Base-by-base conservation (phyloP, 148 eudicot species). In the Chenopodium berlandieri region DNA sequence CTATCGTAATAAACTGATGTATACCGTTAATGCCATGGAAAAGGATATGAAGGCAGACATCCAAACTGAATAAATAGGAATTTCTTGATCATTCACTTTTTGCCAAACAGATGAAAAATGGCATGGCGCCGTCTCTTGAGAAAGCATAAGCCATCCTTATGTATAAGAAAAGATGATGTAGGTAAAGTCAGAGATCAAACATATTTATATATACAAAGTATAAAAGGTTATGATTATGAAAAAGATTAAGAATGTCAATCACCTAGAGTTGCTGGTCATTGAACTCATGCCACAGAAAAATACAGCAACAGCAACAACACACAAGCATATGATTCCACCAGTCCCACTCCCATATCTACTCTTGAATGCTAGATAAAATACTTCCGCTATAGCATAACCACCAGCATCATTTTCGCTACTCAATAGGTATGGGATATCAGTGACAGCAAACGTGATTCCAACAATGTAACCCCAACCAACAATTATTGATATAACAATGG, bases 101-200 rank as follows among this genome's bases (percentile, higher is more conserved):
- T 94, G 99, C 99, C 99, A 96, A 54, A 90, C 37, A 14, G 93
- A 64, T 52, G 99, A n/a, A 94, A 66, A 90, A 90, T 62, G 98
- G 99, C 98, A 96, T 92, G 23, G 99, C 98, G n/a, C 99, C 99
- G 84, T 96, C 99, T 88, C 99, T 88, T 34, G 98, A 96, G 90
- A 96, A 96, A 58, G 99, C 98, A 85, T 92, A 96, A 60, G 88
- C 97, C 99, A 96, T 96, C 90, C 99, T 92, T 6, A 86, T 48
- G 13, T 0, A 9, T 48, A 48, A 9, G 52, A 48, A 10, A 10
- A 2, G 2, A 48, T 48, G 2, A 48, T 48, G 52, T 48, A 48
- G 11, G 52, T 12, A 48, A 37, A 48, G 52, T 48, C 14, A 30
- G 46, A 32, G 4, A 16, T 4, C 19, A 37, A 14, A 71, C 22